A percentile compares a stretch with the other conserved stretches of the same genome.
Evolutionary conservation across 768 basidiomycete genomes (phyloP).

Genomic region (Mycena maculata): DNA sequence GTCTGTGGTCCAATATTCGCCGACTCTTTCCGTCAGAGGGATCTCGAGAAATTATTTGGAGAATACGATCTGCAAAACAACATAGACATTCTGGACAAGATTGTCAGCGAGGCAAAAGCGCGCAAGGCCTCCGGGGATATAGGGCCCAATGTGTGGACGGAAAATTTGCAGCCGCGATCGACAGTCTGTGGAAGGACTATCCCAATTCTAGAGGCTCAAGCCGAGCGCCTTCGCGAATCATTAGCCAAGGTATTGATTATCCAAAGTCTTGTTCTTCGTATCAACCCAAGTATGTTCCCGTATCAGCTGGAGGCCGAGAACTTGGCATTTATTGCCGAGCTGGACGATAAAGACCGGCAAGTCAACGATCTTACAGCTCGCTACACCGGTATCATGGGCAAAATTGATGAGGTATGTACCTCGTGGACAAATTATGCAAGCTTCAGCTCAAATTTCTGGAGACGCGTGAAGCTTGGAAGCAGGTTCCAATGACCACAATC

Average conservation of each 20-base stretch:
- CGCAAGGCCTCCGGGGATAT: conserved; percentile 60
- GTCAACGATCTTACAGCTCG: conserved; percentile 60
- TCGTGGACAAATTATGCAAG: not conserved
- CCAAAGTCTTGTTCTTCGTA: not conserved
- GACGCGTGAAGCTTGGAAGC: conserved; percentile 64
- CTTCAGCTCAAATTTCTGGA: conserved; percentile 35
- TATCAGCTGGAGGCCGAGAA: conserved; percentile 72
- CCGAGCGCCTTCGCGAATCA: conserved; percentile 50
- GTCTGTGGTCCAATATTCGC: not conserved
- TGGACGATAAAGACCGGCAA: conserved; percentile 60
- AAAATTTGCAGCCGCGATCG: conserved; percentile 69
- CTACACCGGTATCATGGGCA: conserved; percentile 59
- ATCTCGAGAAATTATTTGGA: conserved; percentile 75
- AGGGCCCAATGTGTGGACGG: conserved; percentile 72
- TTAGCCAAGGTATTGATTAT: conserved; percentile 51
- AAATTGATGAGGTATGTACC: conserved; percentile 62
- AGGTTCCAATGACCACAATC: conserved; percentile 74
- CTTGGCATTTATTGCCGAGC: conserved; percentile 38
- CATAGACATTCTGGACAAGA: conserved; percentile 75
- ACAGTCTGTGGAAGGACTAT: conserved; percentile 74
- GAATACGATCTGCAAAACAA: conserved; percentile 76
- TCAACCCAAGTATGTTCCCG: not conserved
- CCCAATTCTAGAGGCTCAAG: conserved; percentile 64
- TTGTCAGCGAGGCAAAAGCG: conserved; percentile 75
- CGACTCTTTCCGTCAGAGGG: conserved; percentile 54